Evolutionary conservation across 768 basidiomycete genomes (phyloP).

Genomic region (Candolleomyces efflorescens): DNA sequence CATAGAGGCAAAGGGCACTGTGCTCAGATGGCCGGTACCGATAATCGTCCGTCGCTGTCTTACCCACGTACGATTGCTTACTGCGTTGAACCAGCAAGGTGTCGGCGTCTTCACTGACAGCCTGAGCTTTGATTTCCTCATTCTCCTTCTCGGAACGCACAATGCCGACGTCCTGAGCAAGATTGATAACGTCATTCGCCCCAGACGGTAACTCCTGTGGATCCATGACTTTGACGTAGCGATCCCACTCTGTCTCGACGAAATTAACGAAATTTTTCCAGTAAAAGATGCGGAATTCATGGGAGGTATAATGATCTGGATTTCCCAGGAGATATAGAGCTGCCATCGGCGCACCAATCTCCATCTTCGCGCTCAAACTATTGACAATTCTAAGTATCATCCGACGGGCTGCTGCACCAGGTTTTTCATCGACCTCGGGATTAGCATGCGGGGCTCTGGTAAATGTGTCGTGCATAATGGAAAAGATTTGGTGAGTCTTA

Average conservation of each 20-base stretch:
- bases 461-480: conserved; percentile 22
- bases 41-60: not conserved
- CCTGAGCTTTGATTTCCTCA: no score
- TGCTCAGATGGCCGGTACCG: not conserved
- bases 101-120: no score
- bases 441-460: conserved; percentile 15
- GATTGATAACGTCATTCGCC: no score
- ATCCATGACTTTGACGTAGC: no score
- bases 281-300: conserved; percentile 20
- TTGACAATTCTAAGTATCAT: conserved; percentile 21
- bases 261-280: conserved; percentile 14
- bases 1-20: not conserved
- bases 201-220: no score
- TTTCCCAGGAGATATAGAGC: conserved; percentile 19
- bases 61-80: not conserved
- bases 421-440: conserved; percentile 5
- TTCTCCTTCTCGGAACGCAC: no score
- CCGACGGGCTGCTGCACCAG: not conserved
- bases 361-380: conserved; percentile 17
- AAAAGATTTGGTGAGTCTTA: conserved; percentile 36
- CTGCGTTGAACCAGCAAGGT: not conserved
- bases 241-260: not conserved
- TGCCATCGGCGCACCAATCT: conserved; percentile 25
- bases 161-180: no score
- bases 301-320: conserved; percentile 27